These are phyloP conservation scores for Linaria vulgaris DNA, from an alignment of 257 asterid genomes.

Conservation along the genomic window DNA sequence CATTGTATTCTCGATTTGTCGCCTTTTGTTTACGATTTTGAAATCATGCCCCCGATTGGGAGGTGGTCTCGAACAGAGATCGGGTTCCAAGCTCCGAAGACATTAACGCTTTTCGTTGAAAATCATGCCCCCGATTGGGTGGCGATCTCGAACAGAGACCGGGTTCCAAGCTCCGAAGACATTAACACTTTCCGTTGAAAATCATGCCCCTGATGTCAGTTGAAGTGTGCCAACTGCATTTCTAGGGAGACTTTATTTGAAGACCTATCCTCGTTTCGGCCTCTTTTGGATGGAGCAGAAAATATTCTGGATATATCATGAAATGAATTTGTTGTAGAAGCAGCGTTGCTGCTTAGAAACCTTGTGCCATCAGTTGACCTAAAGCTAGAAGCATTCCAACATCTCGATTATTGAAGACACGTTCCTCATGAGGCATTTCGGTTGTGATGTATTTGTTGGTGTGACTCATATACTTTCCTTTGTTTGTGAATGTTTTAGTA, in stretches of 20 bases:
- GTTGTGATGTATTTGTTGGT: background rate
- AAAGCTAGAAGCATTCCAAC: background rate
- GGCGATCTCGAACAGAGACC: too few relatives aligned
- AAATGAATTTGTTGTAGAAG: background rate
- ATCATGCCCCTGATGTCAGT: too few relatives aligned
- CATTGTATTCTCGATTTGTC: too few relatives aligned
- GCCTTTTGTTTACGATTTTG: too few relatives aligned
- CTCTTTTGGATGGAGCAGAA: conserved; percentile 4
- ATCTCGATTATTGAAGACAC: background rate
- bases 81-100: too few relatives aligned
- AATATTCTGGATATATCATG: background rate
- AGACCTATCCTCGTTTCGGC: background rate
- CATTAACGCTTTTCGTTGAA: too few relatives aligned
- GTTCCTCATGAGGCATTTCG: conserved; percentile 5
- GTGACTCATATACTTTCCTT: background rate
- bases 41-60: too few relatives aligned
- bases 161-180: too few relatives aligned
- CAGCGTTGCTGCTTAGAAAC: background rate
- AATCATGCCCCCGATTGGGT: too few relatives aligned
- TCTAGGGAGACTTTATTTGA: background rate
- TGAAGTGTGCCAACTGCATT: background rate
- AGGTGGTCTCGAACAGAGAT: too few relatives aligned
- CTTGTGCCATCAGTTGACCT: background rate
- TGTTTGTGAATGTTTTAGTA: background rate
- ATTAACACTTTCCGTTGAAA: too few relatives aligned